Evolutionary conservation across 495 filamentous ascomycete species (phyloP), one percentile per base, ranked within the genome.

Genomic region (Penicillium argentinense): DNA sequence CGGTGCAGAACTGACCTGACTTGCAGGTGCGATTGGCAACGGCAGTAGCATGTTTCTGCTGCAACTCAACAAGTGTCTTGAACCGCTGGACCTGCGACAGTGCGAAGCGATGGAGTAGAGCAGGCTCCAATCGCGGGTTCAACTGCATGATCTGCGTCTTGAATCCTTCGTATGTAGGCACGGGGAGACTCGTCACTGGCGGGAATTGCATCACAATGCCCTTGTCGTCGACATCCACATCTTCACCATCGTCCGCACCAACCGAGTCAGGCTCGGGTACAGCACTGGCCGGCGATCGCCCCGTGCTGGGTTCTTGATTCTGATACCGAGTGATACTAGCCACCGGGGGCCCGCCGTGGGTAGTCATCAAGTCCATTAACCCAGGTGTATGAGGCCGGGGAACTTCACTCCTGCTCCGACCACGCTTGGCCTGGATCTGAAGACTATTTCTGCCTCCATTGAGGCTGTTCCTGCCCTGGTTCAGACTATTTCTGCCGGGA

Each of bases 91-190:
- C 68, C 57, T 96, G 88, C 57, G 95, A 89, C 45, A 85, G 72
- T 0, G 86, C 88, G 53, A 96, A 85, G 33, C 92, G 82, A n/a
- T 92, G 85, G 13, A 92, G 77, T 53, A 97, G 70, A 57, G 79
- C 88, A 13, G 70, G 76, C 38, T 80, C 73, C n/a, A 87, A 62
- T 3, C 74, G 71, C 9, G 90, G 88, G 53, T 91, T 91, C 24
- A 90, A 65, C 52, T 81, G 73, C 49, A 80, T 69, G 14, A 95
- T 78, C 63, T 96, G 88, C 9, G 77, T 69, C 49, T 81, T 82
- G 67, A 96, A 96, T 4, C 91, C 90, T 40, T 83, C 80, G 13
- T 81, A 65, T 6, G 81, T 92, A 4, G 92, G 89, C 17, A 84
- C 73, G 43, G 87, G 86, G n/a, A 72, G 52, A 21, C 66, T 60